phyloP scores from a whole-genome alignment of 2,329 filamentous ascomycete species.

The Botrytis deweyae region DNA sequence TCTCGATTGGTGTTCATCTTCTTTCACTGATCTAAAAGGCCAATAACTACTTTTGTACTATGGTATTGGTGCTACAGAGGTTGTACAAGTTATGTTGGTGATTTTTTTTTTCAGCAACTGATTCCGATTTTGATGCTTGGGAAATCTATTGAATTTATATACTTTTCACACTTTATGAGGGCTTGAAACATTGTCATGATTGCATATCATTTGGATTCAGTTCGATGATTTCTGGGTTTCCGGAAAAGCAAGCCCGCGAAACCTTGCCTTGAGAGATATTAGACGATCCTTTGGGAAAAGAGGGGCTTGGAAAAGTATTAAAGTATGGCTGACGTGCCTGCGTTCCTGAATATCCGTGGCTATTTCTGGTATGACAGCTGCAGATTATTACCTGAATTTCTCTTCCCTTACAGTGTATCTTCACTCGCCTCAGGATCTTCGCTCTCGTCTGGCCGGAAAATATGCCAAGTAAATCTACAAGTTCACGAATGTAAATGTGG shows the following conservation, averaged over 20 bases:
- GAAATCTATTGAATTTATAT: background rate
- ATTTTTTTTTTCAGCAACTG: background rate
- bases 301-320: background rate
- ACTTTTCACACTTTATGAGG: background rate
- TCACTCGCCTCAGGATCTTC: background rate
- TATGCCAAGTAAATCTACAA: background rate
- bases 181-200: background rate
- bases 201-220: background rate
- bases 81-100: background rate
- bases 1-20: conserved; percentile 17
- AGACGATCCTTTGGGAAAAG: conserved; percentile 15
- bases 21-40: conserved; percentile 4
- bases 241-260: conserved; percentile 1
- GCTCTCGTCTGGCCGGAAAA: background rate
- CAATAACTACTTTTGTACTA: background rate
- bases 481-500: background rate
- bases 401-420: background rate
- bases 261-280: background rate
- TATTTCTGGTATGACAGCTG: conserved; percentile 13
- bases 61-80: background rate
- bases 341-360: conserved; percentile 20
- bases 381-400: background rate
- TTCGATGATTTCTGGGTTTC: background rate
- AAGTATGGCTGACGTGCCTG: conserved; percentile 15
- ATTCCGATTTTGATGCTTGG: background rate